Conservation (phyloP, 2,329 filamentous ascomycete species). For the Lachnellula willkommii region DNA sequence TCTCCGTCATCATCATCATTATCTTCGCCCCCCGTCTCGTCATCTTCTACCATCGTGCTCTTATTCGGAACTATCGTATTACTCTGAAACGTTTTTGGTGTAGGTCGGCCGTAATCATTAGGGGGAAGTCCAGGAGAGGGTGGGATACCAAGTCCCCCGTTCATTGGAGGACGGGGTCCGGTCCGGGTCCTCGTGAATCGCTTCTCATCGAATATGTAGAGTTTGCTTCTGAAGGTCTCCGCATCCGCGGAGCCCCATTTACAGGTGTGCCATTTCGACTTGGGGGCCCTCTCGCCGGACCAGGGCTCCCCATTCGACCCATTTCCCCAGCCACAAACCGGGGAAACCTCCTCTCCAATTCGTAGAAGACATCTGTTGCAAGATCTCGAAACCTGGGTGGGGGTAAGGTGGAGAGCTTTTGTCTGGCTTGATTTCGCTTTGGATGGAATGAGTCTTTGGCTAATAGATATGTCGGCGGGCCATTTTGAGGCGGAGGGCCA, state of each 20-base stretch:
- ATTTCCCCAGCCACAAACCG: constrained; percentile 67
- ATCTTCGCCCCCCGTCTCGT: constrained; percentile 59
- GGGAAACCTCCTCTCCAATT: constrained; percentile 85
- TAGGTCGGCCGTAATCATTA: constrained; percentile 67
- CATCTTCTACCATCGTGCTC: constrained; percentile 94
- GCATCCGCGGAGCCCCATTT: constrained; percentile 49
- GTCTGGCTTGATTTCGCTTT: constrained; percentile 94
- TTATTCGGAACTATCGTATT: constrained; percentile 98
- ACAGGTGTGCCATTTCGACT: constrained; percentile 57
- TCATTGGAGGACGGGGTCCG: constrained; percentile 35
- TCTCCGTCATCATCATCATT: constrained; percentile 83
- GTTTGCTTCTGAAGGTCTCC: constrained; percentile 51
- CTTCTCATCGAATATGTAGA: constrained; percentile 41
- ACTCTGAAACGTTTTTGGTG: constrained; percentile 85
- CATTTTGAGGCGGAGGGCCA: constrained; percentile 38
- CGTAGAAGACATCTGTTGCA: constrained; percentile 92
- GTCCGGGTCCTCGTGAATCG: constrained; percentile 28
- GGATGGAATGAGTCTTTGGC: constrained; percentile 91
- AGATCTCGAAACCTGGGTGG: constrained; percentile 83
- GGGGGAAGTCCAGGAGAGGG: constrained; percentile 53
- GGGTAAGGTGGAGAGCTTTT: constrained; percentile 86
- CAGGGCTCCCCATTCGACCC: constrained; percentile 63
- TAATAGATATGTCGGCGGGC: constrained; percentile 66
- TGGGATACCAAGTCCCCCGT: constrained; percentile 47
- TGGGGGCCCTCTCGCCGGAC: constrained; percentile 53